Evolutionary conservation across 257 asterid genomes (phyloP), one percentile per base, ranked within the genome.

Genomic region (Ocimum tenuiflorum): DNA sequence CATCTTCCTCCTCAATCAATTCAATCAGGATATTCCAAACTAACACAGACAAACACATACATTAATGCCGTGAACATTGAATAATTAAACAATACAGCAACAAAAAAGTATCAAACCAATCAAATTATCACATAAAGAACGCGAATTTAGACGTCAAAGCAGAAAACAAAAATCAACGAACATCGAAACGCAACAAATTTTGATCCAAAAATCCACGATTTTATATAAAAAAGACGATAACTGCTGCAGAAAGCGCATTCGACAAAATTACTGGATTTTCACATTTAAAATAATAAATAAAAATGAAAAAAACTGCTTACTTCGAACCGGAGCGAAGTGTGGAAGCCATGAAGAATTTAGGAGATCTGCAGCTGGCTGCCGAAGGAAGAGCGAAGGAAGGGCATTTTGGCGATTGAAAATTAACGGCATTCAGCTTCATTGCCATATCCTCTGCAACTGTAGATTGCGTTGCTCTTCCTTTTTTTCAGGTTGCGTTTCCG

Each of bases 281-380:
- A 12, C 19, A 39, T 13, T 11, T 11, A 6, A 3, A 35, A 39
- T 20, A 7, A 24, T 13, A 7, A 12, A 8, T 24, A 42, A 46
- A 4, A 49, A 41, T 33, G 72, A 62, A 42, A 54, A n/a, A 18
- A 0, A 49, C 10, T 19, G 24, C 63, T 67, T 71, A 89, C 96
- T 86, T 89, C 6, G 89, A 78, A 61, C 74, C 79, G 35, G 94
- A 79, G 48, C 82, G 74, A 59, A 85, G 86, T 45, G 89, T 83
- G 11, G 96, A 85, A 59, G 96, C 88, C 95, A 89, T 80, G 80
- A 74, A 39, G 55, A 89, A 79, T 75, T 73, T 86, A 41, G 95
- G 84, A 72, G 95, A 89, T 82, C 91, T 82, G 89, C 73, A 65
- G 82, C 69, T 82, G 53, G 86, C 81, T 58, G 75, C 49, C n/a